Percentiles rank a stretch among this genome's conserved stretches.
phyloP scores from a whole-genome alignment of 2,329 filamentous ascomycete genomes.

The Fusarium nematophilum region DNA sequence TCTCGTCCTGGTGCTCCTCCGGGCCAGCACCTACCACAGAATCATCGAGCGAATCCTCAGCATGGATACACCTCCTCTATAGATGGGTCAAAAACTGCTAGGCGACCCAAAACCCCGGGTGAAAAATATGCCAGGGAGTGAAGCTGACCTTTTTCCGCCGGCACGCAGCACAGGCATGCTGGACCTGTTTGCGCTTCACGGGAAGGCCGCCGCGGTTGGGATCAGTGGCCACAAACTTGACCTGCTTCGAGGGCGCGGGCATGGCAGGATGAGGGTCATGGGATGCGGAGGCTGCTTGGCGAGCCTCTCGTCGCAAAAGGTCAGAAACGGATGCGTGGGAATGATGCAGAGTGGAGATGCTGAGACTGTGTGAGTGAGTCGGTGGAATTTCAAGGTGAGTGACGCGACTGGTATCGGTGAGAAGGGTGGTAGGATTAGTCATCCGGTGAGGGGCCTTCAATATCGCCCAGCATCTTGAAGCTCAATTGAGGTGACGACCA shows the following conservation, averaged over 20 bases:
- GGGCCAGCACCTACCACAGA: not conserved
- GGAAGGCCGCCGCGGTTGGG: conserved; percentile 61
- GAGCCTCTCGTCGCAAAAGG: conserved; percentile 9
- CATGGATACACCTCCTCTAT: conserved; percentile 59
- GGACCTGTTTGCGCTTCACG: conserved; percentile 69
- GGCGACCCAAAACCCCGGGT: no score
- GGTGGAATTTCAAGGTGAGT: conserved; percentile 29
- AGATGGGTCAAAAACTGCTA: not conserved
- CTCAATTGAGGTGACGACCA: no score
- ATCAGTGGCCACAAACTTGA: conserved; percentile 69
- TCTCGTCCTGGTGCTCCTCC: conserved; percentile 42
- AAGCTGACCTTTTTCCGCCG: conserved; percentile 63
- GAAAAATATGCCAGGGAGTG: not conserved
- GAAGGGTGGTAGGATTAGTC: conserved; percentile 35
- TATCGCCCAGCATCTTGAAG: not conserved
- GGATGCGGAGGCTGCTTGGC: not conserved
- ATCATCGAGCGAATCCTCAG: conserved; percentile 49
- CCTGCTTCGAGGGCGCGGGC: conserved; percentile 45
- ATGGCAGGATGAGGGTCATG: conserved; percentile 19
- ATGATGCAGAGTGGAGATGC: conserved; percentile 18
- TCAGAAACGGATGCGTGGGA: not conserved
- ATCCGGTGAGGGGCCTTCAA: conserved; percentile 15
- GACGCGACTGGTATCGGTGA: conserved; percentile 25
- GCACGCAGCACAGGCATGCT: conserved; percentile 67
- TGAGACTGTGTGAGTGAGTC: conserved; percentile 7